Evolutionary conservation across 2,329 filamentous ascomycete species (phyloP), one percentile per base, ranked within the genome.

Genomic region (Taxawa tesnikishii): DNA sequence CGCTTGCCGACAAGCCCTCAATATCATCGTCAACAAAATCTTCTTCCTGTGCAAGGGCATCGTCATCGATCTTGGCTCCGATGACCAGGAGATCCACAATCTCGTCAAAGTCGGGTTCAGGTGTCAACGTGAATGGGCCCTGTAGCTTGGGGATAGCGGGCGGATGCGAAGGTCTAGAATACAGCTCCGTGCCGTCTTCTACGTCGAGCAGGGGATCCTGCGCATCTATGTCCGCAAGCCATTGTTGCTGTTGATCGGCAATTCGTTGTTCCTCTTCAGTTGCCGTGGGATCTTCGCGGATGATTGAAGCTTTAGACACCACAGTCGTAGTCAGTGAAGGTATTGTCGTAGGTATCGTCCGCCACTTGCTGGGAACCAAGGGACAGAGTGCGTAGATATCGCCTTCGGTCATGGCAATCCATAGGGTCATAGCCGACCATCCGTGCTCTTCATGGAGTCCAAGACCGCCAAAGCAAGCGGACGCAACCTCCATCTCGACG

Each of bases 381-480:
- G 90, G 90, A 50, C 87, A 94, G 6, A 98, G 63, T 2, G 88
- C 87, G 50, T 98, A 98, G 5, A 96, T 71, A 49, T 94, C 87
- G 3, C 90, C 90, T 38, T 84, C 81, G 23, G 75, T 75, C 81
- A 94, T 98, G n/a, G 87, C 85, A 31, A 96, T 64, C 83, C 88
- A 98, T 8, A 98, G 66, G 1, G 90, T 96, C 82, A 94, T 94
- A 7, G 87, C 75, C 6, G 85, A 82, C 90, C 90, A 98, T 2
- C 70, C 70, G 46, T 73, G 65, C 41, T 76, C 70, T 23, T 67
- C 68, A 33, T 68, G 63, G 34, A 55, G 60, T 7, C 68, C 71
- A 31, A 53, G 62, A 15, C 85, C 85, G 10, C 85, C 88, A 59
- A 98, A 98, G 51, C 77, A 83, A 31, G 87, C 85, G 2, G 87